A percentile compares a stretch with the other conserved stretches of the same genome.
Conservation (phyloP, 306 rosid species). For the Astragalus membranaceus region DNA sequence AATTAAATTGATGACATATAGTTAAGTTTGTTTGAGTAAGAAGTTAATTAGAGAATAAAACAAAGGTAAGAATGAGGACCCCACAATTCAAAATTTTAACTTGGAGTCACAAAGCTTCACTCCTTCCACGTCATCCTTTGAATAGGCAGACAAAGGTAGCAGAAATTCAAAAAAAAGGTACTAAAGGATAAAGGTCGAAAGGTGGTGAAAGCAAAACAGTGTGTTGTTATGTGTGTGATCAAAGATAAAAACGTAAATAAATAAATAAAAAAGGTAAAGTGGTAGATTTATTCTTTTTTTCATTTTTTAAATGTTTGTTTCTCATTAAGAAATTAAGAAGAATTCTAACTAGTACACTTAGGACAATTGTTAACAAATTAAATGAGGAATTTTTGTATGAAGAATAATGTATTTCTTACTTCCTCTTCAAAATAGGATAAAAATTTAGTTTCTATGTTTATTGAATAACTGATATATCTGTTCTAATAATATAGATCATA, state of each 20-base stretch:
- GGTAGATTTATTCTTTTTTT: background rate
- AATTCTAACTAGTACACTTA: too few relatives aligned
- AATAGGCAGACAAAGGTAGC: conserved; percentile 60
- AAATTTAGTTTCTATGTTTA: too few relatives aligned
- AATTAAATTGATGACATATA: background rate
- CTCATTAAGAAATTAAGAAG: too few relatives aligned
- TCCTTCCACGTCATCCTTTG: conserved; percentile 55
- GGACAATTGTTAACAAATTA: too few relatives aligned
- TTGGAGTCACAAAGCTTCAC: conserved; percentile 23
- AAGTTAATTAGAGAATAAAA: conserved; percentile 8
- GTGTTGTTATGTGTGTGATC: conserved; percentile 16
- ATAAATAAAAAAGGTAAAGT: background rate
- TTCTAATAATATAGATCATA: too few relatives aligned
- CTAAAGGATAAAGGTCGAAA: conserved; percentile 42
- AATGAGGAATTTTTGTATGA: too few relatives aligned
- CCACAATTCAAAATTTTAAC: conserved; percentile 32
- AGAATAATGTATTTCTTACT: too few relatives aligned
- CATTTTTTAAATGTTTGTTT: background rate
- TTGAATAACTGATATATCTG: too few relatives aligned
- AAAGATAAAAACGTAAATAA: conserved; percentile 1
- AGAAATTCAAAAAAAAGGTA: conserved; percentile 59
- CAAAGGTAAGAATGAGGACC: background rate
- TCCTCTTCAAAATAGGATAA: too few relatives aligned
- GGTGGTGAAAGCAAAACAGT: conserved; percentile 21
- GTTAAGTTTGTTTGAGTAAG: background rate